A percentile compares a stretch with the other conserved stretches of the same genome.
Conservation (phyloP, 2,329 filamentous ascomycete genomes). For the Paradendryphiella salina region DNA sequence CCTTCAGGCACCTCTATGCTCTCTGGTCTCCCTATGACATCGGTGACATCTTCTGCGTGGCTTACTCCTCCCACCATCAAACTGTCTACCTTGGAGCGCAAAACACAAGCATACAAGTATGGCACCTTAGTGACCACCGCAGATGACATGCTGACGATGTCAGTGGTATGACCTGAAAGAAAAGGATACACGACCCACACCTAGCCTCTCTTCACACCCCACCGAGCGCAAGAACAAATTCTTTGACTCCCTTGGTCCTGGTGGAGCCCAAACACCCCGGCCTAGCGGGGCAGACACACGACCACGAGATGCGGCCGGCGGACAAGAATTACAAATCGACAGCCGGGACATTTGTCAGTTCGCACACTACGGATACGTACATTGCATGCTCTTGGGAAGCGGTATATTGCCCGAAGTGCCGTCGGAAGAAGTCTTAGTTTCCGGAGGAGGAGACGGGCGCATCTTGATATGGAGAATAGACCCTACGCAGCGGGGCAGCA, state of each 20-base stretch:
- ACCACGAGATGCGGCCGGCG: slow-evolving; percentile 57
- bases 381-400: slow-evolving; percentile 87
- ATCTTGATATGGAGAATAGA: slow-evolving; percentile 90
- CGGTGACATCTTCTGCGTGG: slow-evolving; percentile 94
- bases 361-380: slow-evolving; percentile 93
- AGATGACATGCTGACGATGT: slow-evolving; percentile 11
- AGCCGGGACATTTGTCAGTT: slow-evolving; percentile 81
- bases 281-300: slow-evolving; percentile 61
- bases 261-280: slow-evolving; percentile 76
- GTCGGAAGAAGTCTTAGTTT: slow-evolving; percentile 78
- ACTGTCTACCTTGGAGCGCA: slow-evolving; percentile 91
- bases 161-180: slow-evolving; percentile 79
- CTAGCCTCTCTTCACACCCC: slow-evolving; percentile 69
- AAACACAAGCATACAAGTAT: slow-evolving; percentile 76
- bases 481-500: slow-evolving; percentile 61
- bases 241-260: slow-evolving; percentile 87
- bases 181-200: slow-evolving; percentile 61
- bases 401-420: slow-evolving; percentile 71
- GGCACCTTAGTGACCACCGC: not conserved
- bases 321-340: slow-evolving; percentile 77
- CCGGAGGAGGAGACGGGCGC: slow-evolving; percentile 88
- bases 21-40: slow-evolving; percentile 94
- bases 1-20: slow-evolving; percentile 77
- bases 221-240: slow-evolving; percentile 81
- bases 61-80: slow-evolving; percentile 76